These are phyloP conservation scores for Pseudomicrostroma phylloplanum DNA, from an alignment of 1,284 basidiomycete species.

Conservation along the genomic window DNA sequence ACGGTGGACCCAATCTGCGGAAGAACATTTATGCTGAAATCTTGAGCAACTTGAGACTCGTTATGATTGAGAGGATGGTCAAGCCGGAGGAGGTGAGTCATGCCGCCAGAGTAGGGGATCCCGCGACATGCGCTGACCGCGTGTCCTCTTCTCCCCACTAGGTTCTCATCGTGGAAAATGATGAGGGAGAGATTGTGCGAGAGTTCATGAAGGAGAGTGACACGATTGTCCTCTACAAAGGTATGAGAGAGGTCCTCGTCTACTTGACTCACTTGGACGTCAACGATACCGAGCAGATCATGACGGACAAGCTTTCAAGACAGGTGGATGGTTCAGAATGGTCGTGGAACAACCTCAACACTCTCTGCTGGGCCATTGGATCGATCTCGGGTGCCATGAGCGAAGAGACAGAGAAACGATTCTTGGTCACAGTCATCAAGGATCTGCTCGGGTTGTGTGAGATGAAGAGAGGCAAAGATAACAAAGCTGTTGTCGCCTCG, in stretches of 20 bases:
- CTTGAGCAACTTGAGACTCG: slow-evolving; percentile 84
- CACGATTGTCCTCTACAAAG: slow-evolving; percentile 98
- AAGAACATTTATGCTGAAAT: slow-evolving; percentile 88
- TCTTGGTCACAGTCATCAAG: slow-evolving; percentile 98
- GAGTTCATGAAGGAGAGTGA: slow-evolving; percentile 99
- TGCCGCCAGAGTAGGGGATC: too few species aligned
- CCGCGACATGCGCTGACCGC: slow-evolving; percentile 57
- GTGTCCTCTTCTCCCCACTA: background rate
- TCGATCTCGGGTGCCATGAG: slow-evolving; percentile 99
- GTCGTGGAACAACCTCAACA: slow-evolving; percentile 99
- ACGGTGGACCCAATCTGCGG: slow-evolving; percentile 57
- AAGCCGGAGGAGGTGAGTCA: slow-evolving; percentile 83
- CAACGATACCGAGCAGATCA: slow-evolving; percentile 88
- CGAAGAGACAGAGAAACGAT: slow-evolving; percentile 91
- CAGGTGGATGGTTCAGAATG: slow-evolving; percentile 97
- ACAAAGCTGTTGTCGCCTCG: slow-evolving; percentile 98
- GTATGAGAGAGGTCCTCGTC: slow-evolving; percentile 86
- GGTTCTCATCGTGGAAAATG: slow-evolving; percentile 95
- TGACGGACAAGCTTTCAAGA: slow-evolving; percentile 79
- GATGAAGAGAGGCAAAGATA: slow-evolving; percentile 98
- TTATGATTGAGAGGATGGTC: slow-evolving; percentile 99
- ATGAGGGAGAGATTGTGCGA: slow-evolving; percentile 97
- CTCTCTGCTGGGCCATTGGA: slow-evolving; percentile 98
- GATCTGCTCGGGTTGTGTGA: slow-evolving; percentile 93
- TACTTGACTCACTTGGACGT: slow-evolving; percentile 98